A percentile compares a stretch with the other conserved stretches of the same genome.
phyloP scores from a whole-genome alignment of 164 flowering plant genomes.

The Macadamia integrifolia region DNA sequence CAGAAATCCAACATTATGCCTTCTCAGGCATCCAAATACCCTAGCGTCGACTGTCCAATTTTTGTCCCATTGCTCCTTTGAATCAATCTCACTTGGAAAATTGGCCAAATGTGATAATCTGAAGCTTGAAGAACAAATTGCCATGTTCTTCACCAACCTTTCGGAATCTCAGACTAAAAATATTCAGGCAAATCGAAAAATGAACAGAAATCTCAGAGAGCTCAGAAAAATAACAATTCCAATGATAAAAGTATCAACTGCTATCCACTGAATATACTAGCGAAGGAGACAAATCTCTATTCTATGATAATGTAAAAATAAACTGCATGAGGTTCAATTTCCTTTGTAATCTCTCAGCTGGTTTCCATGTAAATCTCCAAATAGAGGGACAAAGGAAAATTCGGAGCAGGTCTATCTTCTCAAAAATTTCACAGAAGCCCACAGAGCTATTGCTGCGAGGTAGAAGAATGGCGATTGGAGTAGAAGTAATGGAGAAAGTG shows the following conservation, averaged over 20 bases:
- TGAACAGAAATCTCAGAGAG: background rate
- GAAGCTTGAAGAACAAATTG: slow-evolving; percentile 10
- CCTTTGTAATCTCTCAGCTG: background rate
- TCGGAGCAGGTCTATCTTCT: background rate
- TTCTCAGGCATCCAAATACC: slow-evolving; percentile 4
- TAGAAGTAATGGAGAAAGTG: background rate
- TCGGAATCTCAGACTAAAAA: background rate
- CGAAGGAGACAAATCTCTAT: background rate
- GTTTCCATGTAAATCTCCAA: background rate
- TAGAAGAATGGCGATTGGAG: background rate
- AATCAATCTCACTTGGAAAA: slow-evolving; percentile 4
- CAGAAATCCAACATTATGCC: background rate
- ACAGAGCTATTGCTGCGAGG: background rate
- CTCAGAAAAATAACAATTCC: background rate
- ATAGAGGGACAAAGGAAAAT: background rate
- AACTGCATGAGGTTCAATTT: background rate
- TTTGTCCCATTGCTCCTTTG: background rate
- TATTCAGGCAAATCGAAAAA: slow-evolving; percentile 9
- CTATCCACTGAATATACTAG: too few species aligned
- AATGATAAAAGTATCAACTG: too few species aligned
- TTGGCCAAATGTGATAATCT: background rate
- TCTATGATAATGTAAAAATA: background rate
- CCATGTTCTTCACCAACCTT: slow-evolving; percentile 5
- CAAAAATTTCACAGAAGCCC: too few species aligned
- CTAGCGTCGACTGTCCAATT: slow-evolving; percentile 5